These are phyloP conservation scores for Astragalus membranaceus DNA, from an alignment of 306 rosid species.

Conservation along the genomic window DNA sequence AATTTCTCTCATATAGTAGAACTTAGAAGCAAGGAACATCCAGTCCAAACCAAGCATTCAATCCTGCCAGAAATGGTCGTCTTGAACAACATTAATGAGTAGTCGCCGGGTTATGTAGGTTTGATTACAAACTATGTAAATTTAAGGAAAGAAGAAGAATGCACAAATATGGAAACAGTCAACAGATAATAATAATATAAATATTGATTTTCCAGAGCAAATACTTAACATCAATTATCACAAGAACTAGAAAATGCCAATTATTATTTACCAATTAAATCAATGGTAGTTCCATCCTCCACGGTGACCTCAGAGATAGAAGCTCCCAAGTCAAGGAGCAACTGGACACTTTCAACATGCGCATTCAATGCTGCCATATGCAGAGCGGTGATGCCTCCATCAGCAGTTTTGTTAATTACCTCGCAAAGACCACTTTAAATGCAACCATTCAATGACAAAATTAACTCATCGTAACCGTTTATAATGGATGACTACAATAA, in stretches of 20 bases:
- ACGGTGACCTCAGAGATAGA: slow-evolving; percentile 69
- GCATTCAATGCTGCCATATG: slow-evolving; percentile 98
- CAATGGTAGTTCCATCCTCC: slow-evolving; percentile 87
- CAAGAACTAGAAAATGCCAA: slow-evolving; percentile 2
- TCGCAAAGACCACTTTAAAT: slow-evolving; percentile 50
- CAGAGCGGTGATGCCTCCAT: slow-evolving; percentile 96
- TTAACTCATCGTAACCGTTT: slow-evolving; percentile 17
- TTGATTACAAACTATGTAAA: not conserved
- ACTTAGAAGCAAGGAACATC: not conserved
- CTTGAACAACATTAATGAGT: not conserved
- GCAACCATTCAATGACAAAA: slow-evolving; percentile 21
- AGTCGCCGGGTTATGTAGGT: not conserved
- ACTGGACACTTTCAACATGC: slow-evolving; percentile 72
- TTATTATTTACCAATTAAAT: slow-evolving; percentile 65
- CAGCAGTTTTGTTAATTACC: slow-evolving; percentile 69
- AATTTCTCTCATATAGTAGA: not conserved
- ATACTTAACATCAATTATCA: not conserved
- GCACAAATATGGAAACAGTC: not conserved
- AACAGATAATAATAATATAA: not conserved
- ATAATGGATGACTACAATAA: slow-evolving; percentile 5
- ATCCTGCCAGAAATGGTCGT: not conserved
- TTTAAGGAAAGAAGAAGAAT: not conserved
- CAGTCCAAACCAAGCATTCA: not conserved
- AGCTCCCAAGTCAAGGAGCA: slow-evolving; percentile 90
- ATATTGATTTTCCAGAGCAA: slow-evolving; percentile 3